These are phyloP conservation scores for Cylindrotheca closterium DNA, from an alignment of 108 stramenopile species.

Conservation along the genomic window DNA sequence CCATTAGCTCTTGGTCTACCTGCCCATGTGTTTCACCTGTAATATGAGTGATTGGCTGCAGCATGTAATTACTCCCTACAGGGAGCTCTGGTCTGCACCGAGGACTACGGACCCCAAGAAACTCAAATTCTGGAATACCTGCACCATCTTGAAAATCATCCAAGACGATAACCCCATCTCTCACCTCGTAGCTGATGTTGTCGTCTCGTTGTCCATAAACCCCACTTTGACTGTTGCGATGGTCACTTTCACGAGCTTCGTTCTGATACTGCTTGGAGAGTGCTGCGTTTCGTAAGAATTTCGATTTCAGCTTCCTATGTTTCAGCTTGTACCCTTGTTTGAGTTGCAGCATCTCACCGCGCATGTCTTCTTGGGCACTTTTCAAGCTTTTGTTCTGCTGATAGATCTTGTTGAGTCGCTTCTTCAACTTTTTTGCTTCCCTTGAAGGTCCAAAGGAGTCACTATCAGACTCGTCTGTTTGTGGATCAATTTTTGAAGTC, in stretches of 20 bases:
- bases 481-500: neutral
- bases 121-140: neutral
- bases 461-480: neutral
- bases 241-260: neutral
- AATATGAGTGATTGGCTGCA: neutral
- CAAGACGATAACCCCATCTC: neutral
- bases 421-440: constrained; percentile 1
- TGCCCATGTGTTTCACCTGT: neutral
- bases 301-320: neutral
- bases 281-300: no score
- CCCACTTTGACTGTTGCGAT: no score
- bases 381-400: neutral
- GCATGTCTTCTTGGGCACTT: constrained; percentile 6
- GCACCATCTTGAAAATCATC: neutral
- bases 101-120: neutral
- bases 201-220: neutral
- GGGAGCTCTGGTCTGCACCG: no score
- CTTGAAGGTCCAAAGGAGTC: neutral
- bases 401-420: constrained; percentile 6
- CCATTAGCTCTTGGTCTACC: neutral
- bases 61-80: no score
- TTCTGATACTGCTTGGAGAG: neutral
- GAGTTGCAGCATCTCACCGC: constrained; percentile 2
- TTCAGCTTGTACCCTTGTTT: neutral
- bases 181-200: neutral